These are phyloP conservation scores for Viola pubescens DNA, from an alignment of 441 rosid species.

Conservation along the genomic window DNA sequence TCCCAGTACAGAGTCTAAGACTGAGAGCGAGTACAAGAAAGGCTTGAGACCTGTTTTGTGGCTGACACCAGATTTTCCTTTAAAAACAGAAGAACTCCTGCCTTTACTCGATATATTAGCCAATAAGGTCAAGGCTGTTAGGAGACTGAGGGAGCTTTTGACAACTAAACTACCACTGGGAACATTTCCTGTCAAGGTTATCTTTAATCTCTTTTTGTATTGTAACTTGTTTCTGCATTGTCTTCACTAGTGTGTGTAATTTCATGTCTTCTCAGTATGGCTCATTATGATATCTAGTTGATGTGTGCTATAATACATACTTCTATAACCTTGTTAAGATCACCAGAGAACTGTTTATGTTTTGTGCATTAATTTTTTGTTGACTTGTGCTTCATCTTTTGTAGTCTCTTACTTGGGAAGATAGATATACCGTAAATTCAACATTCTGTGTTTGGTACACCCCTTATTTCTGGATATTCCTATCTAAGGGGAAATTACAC, in stretches of 20 bases:
- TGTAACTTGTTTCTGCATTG: not conserved
- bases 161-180: conserved; percentile 91
- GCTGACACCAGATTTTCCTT: conserved; percentile 92
- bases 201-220: conserved; percentile 3
- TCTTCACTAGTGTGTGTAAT: not conserved
- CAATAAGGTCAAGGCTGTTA: conserved; percentile 89
- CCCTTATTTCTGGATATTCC: no score
- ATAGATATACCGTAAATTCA: no score
- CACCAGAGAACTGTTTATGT: no score
- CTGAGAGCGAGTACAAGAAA: conserved; percentile 90
- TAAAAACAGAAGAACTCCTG: conserved; percentile 80
- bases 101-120: conserved; percentile 97
- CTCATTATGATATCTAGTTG: no score
- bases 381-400: no score
- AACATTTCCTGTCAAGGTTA: conserved; percentile 97
- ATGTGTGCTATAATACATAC: no score
- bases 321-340: no score
- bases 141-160: conserved; percentile 96
- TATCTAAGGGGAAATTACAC: no score
- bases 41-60: conserved; percentile 93
- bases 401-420: no score
- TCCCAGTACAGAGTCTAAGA: conserved; percentile 43
- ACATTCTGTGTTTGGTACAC: no score
- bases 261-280: no score
- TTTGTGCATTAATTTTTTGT: no score